These are phyloP conservation scores for Pseudopyricularia cyperi DNA, from an alignment of 2,329 filamentous ascomycete genomes.

Conservation along the genomic window DNA sequence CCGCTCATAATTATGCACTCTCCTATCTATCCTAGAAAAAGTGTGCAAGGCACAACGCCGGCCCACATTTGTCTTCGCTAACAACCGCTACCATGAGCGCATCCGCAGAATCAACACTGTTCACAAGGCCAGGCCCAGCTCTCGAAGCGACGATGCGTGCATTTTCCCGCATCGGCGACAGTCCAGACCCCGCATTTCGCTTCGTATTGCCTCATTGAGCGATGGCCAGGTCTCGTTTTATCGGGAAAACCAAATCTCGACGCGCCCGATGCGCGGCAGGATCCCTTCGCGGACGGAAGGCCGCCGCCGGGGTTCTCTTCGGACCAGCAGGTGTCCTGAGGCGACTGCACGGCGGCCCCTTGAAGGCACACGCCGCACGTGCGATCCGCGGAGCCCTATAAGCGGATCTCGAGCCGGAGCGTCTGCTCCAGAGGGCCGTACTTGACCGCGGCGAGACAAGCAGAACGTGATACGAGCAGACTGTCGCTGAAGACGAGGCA, in stretches of 20 bases:
- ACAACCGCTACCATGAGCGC: too few species aligned
- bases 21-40: too few species aligned
- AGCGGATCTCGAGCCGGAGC: not conserved
- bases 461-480: not conserved
- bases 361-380: not conserved
- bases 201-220: not conserved
- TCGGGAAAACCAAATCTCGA: not conserved
- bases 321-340: not conserved
- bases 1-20: too few species aligned
- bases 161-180: not conserved
- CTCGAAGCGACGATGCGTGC: not conserved
- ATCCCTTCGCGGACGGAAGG: not conserved
- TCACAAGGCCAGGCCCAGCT: too few species aligned
- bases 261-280: not conserved
- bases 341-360: not conserved
- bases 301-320: not conserved
- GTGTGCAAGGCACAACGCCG: too few species aligned
- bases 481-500: not conserved
- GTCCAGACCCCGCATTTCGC: not conserved
- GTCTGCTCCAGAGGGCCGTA: not conserved
- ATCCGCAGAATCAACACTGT: too few species aligned
- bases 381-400: not conserved
- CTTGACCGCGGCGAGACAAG: not conserved
- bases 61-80: too few species aligned
- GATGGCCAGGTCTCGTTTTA: not conserved